These are phyloP conservation scores for Kondoa subrosea DNA, from an alignment of 768 basidiomycete species.

Conservation along the genomic window DNA sequence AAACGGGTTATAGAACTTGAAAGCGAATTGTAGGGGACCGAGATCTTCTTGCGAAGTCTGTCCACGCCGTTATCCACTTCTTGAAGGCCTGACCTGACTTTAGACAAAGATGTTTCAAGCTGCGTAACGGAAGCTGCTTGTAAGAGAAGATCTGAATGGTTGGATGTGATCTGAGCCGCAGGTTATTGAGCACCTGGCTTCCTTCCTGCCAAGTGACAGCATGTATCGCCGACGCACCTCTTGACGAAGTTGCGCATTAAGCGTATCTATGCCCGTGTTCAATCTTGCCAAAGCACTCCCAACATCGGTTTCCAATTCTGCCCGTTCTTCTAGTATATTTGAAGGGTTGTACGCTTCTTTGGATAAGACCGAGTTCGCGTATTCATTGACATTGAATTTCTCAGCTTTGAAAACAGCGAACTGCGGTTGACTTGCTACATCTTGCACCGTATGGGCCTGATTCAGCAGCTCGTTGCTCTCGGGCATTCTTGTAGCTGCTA, in stretches of 20 bases:
- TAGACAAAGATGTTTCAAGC: constrained; percentile 52
- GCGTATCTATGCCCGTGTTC: constrained; percentile 72
- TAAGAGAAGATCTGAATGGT: constrained; percentile 64
- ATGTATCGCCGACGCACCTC: constrained; percentile 42
- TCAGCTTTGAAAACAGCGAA: constrained; percentile 56
- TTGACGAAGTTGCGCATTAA: constrained; percentile 69
- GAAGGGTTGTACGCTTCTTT: constrained; percentile 54
- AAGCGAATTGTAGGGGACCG: constrained; percentile 61
- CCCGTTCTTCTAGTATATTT: constrained; percentile 25
- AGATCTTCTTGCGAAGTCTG: constrained; percentile 72
- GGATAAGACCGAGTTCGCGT: constrained; percentile 76
- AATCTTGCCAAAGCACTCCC: constrained; percentile 75
- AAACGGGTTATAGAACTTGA: constrained; percentile 54
- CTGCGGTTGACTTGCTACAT: too few relatives aligned
- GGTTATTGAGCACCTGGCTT: neutral
- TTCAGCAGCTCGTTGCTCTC: too few relatives aligned
- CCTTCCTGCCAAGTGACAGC: too few relatives aligned
- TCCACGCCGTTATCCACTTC: constrained; percentile 54
- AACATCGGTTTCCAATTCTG: constrained; percentile 47
- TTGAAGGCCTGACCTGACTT: constrained; percentile 51
- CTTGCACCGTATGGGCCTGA: too few relatives aligned
- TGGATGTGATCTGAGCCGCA: constrained; percentile 53
- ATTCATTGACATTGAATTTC: constrained; percentile 71
- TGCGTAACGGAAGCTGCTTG: constrained; percentile 59
- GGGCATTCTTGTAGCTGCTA: too few relatives aligned